Percentiles rank a stretch among this genome's conserved stretches.
Conservation (phyloP, 1,139 yeast genomes). For the Spathaspora sp. region DNA sequence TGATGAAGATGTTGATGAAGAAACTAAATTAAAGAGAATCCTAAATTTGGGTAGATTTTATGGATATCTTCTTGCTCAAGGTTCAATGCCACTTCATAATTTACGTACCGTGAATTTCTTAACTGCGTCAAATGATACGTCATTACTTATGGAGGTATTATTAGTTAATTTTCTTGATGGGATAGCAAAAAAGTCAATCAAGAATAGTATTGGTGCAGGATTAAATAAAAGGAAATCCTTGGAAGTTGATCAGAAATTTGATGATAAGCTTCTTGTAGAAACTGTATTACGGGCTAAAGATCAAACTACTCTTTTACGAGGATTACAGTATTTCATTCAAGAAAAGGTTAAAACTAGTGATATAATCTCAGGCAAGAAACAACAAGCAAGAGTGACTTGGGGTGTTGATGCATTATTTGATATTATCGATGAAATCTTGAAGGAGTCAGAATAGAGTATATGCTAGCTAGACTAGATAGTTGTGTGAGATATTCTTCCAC, state of each 20-base stretch:
- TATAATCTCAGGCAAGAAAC: constrained; percentile 58
- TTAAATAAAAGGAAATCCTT: constrained; percentile 30
- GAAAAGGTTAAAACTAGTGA: constrained; percentile 52
- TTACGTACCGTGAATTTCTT: constrained; percentile 74
- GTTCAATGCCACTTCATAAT: constrained; percentile 68
- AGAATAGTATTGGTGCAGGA: constrained; percentile 49
- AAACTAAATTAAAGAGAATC: constrained; percentile 53
- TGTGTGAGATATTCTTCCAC: not conserved
- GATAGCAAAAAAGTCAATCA: constrained; percentile 64
- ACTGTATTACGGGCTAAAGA: constrained; percentile 62
- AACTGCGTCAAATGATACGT: constrained; percentile 64
- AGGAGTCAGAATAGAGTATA: constrained; percentile 11
- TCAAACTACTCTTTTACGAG: constrained; percentile 62
- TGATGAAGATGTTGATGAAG: constrained; percentile 35
- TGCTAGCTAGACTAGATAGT: not conserved
- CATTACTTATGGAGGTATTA: constrained; percentile 70
- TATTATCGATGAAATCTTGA: constrained; percentile 49
- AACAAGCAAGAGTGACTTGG: constrained; percentile 67
- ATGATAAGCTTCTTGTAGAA: constrained; percentile 54
- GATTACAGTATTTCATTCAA: constrained; percentile 67
- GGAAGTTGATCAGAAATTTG: constrained; percentile 43
- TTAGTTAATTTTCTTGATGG: constrained; percentile 66
- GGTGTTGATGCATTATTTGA: constrained; percentile 59
- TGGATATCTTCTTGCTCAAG: constrained; percentile 73
- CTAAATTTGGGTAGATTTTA: constrained; percentile 78